Percentiles rank a stretch among this genome's conserved stretches.
These are phyloP conservation scores for Citrus inodora DNA, from an alignment of 345 rosid genomes.

Conservation along the genomic window DNA sequence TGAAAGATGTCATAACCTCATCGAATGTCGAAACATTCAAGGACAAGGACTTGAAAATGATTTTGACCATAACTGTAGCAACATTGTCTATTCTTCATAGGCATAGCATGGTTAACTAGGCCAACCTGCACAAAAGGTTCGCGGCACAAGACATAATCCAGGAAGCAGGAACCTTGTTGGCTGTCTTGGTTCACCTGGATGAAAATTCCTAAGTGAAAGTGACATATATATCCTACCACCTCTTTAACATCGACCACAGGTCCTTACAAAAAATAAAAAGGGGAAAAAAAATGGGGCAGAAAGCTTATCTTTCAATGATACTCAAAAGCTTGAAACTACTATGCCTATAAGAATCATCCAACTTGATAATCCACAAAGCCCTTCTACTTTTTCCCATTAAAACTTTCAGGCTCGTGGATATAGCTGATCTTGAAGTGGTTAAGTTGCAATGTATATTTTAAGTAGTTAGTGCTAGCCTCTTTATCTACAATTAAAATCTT, in stretches of 20 bases:
- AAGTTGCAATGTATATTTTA: background rate
- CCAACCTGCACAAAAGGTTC: background rate
- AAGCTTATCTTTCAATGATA: background rate
- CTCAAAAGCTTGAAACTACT: background rate
- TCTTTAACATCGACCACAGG: background rate
- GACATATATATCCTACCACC: background rate
- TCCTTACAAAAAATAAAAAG: background rate
- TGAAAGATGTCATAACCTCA: background rate
- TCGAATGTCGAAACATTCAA: background rate
- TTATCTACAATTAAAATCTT: background rate
- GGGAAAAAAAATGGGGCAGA: accelerated
- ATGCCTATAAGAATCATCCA: background rate
- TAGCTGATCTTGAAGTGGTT: background rate
- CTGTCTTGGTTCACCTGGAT: background rate
- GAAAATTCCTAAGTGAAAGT: background rate
- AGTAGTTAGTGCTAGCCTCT: background rate
- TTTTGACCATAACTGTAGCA: background rate
- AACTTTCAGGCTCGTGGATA: background rate
- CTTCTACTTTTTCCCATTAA: background rate
- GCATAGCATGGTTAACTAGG: background rate
- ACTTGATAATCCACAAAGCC: background rate
- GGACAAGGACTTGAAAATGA: background rate
- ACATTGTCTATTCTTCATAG: background rate
- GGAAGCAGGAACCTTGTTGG: background rate
- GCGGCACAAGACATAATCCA: background rate